phyloP scores from a whole-genome alignment of 768 basidiomycete species.

The Hygrophorus pudorinus region DNA sequence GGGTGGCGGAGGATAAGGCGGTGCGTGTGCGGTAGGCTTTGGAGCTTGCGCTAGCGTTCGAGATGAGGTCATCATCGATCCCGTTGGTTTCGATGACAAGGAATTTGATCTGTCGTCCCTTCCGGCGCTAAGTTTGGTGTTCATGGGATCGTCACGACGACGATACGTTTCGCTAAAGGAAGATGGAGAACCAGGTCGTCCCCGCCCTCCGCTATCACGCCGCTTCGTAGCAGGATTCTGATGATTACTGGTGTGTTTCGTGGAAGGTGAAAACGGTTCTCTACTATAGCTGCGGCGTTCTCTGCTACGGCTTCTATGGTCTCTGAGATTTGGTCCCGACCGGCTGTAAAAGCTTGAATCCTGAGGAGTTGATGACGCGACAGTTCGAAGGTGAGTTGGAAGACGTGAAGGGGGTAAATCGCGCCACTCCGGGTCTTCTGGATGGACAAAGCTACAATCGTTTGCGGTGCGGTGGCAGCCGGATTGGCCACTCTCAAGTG shows the following conservation, averaged over 20 bases:
- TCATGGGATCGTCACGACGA: too few relatives aligned
- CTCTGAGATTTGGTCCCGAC: not conserved
- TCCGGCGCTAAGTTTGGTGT: too few relatives aligned
- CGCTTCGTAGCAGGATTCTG: too few relatives aligned
- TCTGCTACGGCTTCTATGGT: too few relatives aligned
- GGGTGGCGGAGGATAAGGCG: conserved; percentile 2
- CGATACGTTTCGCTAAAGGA: too few relatives aligned
- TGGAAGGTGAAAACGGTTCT: too few relatives aligned
- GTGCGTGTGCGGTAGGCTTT: not conserved
- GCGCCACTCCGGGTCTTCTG: conserved; percentile 17
- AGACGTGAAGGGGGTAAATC: conserved; percentile 5
- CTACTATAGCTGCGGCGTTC: too few relatives aligned
- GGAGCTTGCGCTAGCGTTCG: not conserved
- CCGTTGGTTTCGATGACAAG: too few relatives aligned
- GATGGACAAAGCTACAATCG: conserved; percentile 19
- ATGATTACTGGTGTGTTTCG: too few relatives aligned
- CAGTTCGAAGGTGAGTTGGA: not conserved
- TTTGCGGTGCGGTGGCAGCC: conserved; percentile 8
- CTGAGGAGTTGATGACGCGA: not conserved
- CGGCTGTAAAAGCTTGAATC: not conserved
- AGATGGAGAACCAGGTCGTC: too few relatives aligned
- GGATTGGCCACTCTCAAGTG: not conserved
- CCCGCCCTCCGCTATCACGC: too few relatives aligned
- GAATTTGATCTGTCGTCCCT: too few relatives aligned
- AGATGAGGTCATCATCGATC: not conserved